Percentiles rank a stretch among this genome's conserved stretches.
Conservation (phyloP, 495 filamentous ascomycete species). For the Thozetella sp. region DNA sequence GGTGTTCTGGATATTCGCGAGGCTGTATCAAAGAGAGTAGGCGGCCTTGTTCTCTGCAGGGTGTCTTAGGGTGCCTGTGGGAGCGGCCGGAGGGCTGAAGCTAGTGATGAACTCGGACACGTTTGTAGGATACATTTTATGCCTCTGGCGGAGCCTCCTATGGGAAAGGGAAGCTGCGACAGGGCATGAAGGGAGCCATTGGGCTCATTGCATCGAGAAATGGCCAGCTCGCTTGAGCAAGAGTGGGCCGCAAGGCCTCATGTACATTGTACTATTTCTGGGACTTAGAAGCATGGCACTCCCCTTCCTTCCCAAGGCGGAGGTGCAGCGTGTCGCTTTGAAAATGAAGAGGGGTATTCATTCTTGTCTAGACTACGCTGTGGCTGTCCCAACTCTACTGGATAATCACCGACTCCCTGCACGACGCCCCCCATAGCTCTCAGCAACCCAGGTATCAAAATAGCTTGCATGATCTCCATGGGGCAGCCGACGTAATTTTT, state of each 20-base stretch:
- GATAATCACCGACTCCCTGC: constrained; percentile 8
- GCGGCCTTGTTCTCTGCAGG: constrained; percentile 82
- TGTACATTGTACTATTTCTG: background rate
- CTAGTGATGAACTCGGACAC: no score
- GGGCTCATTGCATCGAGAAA: no score
- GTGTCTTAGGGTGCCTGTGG: constrained; percentile 43
- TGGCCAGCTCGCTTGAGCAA: no score
- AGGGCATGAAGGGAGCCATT: no score
- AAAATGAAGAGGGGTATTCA: constrained; percentile 10
- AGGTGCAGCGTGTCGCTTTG: background rate
- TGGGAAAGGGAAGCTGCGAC: constrained; percentile 1
- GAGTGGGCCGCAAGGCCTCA: no score
- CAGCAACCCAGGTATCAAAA: constrained; percentile 3
- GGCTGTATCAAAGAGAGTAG: constrained; percentile 81
- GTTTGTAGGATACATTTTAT: constrained; percentile 10
- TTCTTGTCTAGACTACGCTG: constrained; percentile 10
- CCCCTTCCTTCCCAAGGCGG: background rate
- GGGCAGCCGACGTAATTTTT: background rate
- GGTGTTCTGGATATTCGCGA: constrained; percentile 87
- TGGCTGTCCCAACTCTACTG: constrained; percentile 7
- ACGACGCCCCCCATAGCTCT: constrained; percentile 6
- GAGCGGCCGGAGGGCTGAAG: constrained; percentile 3
- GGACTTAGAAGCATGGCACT: background rate
- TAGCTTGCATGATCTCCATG: background rate
- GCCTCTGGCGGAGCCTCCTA: background rate